Base-by-base conservation (phyloP, 2,329 filamentous ascomycete genomes). In the Meredithiella fracta region DNA sequence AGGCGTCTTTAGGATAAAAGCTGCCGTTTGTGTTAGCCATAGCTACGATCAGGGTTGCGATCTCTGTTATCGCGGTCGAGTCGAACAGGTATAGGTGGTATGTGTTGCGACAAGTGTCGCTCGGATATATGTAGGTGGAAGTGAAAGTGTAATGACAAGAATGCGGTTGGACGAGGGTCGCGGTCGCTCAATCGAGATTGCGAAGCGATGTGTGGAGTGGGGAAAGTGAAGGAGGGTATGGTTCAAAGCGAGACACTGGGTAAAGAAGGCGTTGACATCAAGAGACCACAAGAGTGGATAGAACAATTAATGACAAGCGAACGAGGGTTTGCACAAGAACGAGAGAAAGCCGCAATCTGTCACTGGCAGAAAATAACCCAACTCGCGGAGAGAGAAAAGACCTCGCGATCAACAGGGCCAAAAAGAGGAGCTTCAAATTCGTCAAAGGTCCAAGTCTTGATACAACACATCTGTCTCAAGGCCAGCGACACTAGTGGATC, bases 1-100 rank as follows among this genome's bases (percentile, higher is more conserved):
- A 34, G 11, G 29, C 29, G 29, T 75, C 78, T 61, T 73, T 72
- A 44, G 76, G 70, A 44, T 49, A 58, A 50, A 26, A 47, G 38
- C 53, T 55, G 50, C 57, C 57, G 51, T 47, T 42, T 22, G 54
- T 58, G 50, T 55, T 53, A 58, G 57, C 54, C 57, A 58, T 58
- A 17, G 42, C 53, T 53, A 37, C 20, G 40, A n/a, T 49, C 20
- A 34, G n/a, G 22, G 25, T 25, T 34, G 49, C 17, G 31, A 17
- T 56, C 22, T 34, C 22, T 22, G 26, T 38, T 20, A n/a, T n/a
- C 47, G 44, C 11, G 15, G 38, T 34, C 11, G 29, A 34, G 29
- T 34, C 5, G 17, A n/a, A 44, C 8, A 44, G n/a, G 20, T 38
- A 38, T 11, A 11, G 11, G 2, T 38, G 37, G 5, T 38, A 11